Conservation (phyloP, 495 filamentous ascomycete species). For the Penicillium samsonianum region DNA sequence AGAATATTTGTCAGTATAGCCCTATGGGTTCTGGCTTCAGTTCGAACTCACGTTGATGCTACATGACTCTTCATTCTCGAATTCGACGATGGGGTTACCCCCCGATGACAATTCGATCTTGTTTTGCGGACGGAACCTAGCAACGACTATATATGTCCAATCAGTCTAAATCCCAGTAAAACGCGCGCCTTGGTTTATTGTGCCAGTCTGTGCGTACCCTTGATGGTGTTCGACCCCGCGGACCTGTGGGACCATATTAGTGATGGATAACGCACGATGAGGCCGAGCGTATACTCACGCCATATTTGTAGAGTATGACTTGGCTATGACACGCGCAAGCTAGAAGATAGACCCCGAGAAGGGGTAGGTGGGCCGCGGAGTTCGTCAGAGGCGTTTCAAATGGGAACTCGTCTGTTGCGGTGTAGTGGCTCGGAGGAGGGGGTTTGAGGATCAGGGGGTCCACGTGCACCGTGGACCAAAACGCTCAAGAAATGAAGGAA, state of each 20-base stretch:
- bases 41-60: conserved; percentile 66
- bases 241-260: conserved; percentile 32
- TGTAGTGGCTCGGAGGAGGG: conserved; percentile 18
- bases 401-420: conserved; percentile 13
- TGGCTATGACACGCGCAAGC: conserved; percentile 1
- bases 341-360: conserved; percentile 26
- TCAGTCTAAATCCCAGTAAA: not conserved
- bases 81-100: conserved; percentile 86
- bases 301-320: conserved; percentile 37
- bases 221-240: conserved; percentile 64
- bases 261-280: conserved; percentile 8
- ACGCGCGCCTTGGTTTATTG: not conserved
- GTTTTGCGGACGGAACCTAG: conserved; percentile 96
- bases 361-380: conserved; percentile 30
- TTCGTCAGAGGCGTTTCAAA: conserved; percentile 16
- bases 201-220: conserved; percentile 54
- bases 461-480: conserved; percentile 16
- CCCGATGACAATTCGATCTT: conserved; percentile 85
- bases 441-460: conserved; percentile 33
- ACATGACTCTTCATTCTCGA: conserved; percentile 89
- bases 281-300: conserved; percentile 43
- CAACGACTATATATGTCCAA: conserved; percentile 64
- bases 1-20: conserved; percentile 18
- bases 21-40: not conserved
- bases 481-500: conserved; percentile 6